These are phyloP conservation scores for Trichoderma breve DNA, from an alignment of 2,329 filamentous ascomycete genomes.

Conservation along the genomic window DNA sequence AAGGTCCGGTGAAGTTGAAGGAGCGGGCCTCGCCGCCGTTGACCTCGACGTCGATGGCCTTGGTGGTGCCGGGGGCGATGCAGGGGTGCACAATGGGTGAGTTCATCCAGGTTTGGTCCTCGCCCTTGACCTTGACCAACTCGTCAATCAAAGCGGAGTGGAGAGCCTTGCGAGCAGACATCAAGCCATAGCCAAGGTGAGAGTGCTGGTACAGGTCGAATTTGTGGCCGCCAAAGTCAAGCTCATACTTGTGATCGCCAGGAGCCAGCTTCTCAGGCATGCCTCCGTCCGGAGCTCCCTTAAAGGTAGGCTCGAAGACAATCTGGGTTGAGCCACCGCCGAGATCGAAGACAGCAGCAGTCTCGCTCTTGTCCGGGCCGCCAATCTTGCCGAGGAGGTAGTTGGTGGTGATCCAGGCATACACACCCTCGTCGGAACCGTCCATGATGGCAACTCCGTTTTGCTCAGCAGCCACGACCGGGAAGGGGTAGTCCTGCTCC, in stretches of 20 bases:
- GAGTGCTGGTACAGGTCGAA: slow-evolving; percentile 98
- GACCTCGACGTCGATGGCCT: slow-evolving; percentile 70
- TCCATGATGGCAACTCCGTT: slow-evolving; percentile 96
- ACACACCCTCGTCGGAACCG: slow-evolving; percentile 93
- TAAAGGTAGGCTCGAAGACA: slow-evolving; percentile 95
- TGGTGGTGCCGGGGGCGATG: slow-evolving; percentile 75
- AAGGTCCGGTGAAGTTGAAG: slow-evolving; percentile 86
- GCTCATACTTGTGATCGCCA: slow-evolving; percentile 93
- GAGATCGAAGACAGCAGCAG: slow-evolving; percentile 92
- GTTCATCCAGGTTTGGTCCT: slow-evolving; percentile 64
- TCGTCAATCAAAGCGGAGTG: slow-evolving; percentile 74
- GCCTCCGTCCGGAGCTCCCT: slow-evolving; percentile 66
- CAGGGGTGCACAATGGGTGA: slow-evolving; percentile 79
- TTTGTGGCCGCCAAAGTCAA: slow-evolving; percentile 84
- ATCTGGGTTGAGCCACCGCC: slow-evolving; percentile 98
- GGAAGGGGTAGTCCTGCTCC: slow-evolving; percentile 90
- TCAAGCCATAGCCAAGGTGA: slow-evolving; percentile 93
- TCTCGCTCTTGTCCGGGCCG: slow-evolving; percentile 82
- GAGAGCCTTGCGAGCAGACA: slow-evolving; percentile 87
- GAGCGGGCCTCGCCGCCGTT: slow-evolving; percentile 50
- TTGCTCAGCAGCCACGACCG: slow-evolving; percentile 80
- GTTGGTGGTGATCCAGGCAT: slow-evolving; percentile 98
- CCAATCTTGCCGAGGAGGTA: slow-evolving; percentile 98
- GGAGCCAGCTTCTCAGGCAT: slow-evolving; percentile 82
- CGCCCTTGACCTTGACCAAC: slow-evolving; percentile 61